phyloP scores from a whole-genome alignment of 2,329 filamentous ascomycete genomes.

The Colletotrichum trifolii region DNA sequence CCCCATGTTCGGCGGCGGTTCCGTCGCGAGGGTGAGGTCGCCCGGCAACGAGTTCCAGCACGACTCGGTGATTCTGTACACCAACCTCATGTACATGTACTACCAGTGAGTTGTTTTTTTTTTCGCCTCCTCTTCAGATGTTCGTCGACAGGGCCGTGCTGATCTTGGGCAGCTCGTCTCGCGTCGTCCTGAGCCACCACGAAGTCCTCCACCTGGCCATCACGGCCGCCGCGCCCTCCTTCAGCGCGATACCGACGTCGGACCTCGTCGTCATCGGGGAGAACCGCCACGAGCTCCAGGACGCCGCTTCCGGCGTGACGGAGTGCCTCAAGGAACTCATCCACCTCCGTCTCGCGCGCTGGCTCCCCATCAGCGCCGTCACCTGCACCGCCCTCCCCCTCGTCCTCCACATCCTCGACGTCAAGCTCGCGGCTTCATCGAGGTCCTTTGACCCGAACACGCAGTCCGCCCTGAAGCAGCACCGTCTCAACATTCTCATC shows the following conservation, averaged over 20 bases:
- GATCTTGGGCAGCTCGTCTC: conserved; percentile 49
- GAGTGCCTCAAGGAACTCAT: conserved; percentile 60
- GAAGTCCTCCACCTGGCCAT: conserved; percentile 58
- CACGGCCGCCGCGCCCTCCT: conserved; percentile 47
- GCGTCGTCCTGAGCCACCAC: conserved; percentile 58
- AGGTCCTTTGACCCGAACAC: conserved; percentile 44
- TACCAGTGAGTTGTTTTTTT: conserved; percentile 54
- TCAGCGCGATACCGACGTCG: conserved; percentile 43
- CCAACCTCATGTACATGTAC: conserved; percentile 62
- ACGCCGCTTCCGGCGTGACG: conserved; percentile 56
- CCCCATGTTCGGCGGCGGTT: conserved; percentile 50
- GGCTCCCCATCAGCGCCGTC: conserved; percentile 58
- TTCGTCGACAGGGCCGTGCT: background rate
- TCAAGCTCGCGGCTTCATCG: conserved; percentile 45
- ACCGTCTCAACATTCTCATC: conserved; percentile 56
- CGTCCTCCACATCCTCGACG: conserved; percentile 48
- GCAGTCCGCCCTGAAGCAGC: conserved; percentile 53
- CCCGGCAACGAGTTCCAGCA: conserved; percentile 47
- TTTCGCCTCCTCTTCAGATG: background rate
- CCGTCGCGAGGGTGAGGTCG: conserved; percentile 41
- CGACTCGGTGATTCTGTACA: conserved; percentile 57
- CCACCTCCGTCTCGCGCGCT: conserved; percentile 55
- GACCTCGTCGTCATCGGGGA: conserved; percentile 52
- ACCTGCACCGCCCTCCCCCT: conserved; percentile 49
- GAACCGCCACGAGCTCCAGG: conserved; percentile 55